phyloP scores from a whole-genome alignment of 306 rosid species.

The Carpinus fangiana region DNA sequence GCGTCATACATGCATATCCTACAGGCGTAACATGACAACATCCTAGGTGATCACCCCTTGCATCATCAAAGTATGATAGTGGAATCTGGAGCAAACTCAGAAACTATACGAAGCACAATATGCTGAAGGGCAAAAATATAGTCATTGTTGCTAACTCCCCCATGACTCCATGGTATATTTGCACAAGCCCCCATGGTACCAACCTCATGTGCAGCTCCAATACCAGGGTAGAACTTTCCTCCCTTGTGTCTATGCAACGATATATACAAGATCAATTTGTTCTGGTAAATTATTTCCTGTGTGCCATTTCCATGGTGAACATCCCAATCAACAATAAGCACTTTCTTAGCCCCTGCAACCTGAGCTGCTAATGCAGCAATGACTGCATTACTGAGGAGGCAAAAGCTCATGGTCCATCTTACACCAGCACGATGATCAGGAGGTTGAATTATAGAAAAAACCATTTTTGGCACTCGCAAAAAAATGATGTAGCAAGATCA shows the following conservation, averaged over 20 bases:
- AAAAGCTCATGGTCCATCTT: constrained; percentile 89
- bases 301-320: constrained; percentile 99
- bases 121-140: constrained; percentile 86
- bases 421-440: constrained; percentile 99
- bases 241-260: constrained; percentile 94
- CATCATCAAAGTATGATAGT: constrained; percentile 98
- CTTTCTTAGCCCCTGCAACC: constrained; percentile 91
- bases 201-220: constrained; percentile 95
- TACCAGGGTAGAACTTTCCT: constrained; percentile 94
- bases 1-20: constrained; percentile 92
- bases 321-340: constrained; percentile 96
- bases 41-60: constrained; percentile 99
- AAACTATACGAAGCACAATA: constrained; percentile 88
- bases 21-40: constrained; percentile 92
- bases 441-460: constrained; percentile 95
- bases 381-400: constrained; percentile 98
- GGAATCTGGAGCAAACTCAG: constrained; percentile 82
- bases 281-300: constrained; percentile 84
- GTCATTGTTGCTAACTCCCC: constrained; percentile 92
- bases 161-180: constrained; percentile 89
- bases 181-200: constrained; percentile 95
- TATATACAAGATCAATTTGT: constrained; percentile 85
- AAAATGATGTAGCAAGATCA: constrained; percentile 79
- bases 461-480: constrained; percentile 86
- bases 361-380: constrained; percentile 92